Base-by-base conservation (phyloP, 805 yeast genomes). In the Schizosaccharomyces cryophilus region DNA sequence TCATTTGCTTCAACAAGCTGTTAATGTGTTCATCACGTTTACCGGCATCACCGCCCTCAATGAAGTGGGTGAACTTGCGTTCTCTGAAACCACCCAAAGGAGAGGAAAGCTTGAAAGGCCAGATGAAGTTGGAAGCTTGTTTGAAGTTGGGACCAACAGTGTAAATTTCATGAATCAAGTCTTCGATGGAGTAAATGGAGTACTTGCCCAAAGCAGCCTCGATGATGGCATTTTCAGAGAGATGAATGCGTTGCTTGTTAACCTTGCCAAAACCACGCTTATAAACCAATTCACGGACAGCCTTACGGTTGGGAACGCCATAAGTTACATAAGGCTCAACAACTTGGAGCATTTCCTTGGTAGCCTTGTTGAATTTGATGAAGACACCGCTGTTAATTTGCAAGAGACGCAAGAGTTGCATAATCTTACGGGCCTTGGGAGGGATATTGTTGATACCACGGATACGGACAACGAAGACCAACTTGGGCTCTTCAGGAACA, bases 1-100 rank as follows among this genome's bases (percentile, higher is more conserved):
- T 5, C 85, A 80, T 80, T 73, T 79, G 78, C 78, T 79, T 77
- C 72, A 83, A 81, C 73, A 83, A 78, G 73, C 78, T 78, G 80
- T 83, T 83, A 76, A 83, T 83, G 82, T 76, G 78, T 68, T 83
- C 78, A 77, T 83, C 88, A 74, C 87, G 80, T 84, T 83, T 83
- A 79, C 88, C 88, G 70, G 83, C 76, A 75, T 85, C 82, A 76
- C 88, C 88, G 77, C 87, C 87, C 77, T 83, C 87, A 79, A 83
- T 82, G 73, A 80, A 83, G 75, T 83, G 87, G 77, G 79, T 80
- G 85, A 83, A 83, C 80, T 83, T 83, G 68, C 77, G 76, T 67
- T 81, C 79, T 74, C 85, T 82, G 87, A 85, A 83, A 74, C 88
- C 88, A 72, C 88, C 88, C 72, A 76, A 75, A 71, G 88, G 88